Conservation (phyloP, 441 rosid species). For the Flueggea neowawraea region DNA sequence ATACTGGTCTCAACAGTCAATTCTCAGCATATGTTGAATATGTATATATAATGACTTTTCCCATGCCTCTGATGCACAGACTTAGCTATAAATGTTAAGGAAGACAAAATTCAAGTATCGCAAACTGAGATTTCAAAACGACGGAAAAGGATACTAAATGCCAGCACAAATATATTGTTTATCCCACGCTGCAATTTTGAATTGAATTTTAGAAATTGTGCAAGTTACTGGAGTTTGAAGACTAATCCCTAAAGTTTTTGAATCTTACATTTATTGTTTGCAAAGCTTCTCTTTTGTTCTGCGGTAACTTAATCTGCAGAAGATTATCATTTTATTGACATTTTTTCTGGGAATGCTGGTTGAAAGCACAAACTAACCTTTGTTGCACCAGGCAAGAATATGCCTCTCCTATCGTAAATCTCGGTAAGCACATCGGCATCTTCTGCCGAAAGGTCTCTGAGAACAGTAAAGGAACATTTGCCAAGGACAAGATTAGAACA, state of each 20-base stretch:
- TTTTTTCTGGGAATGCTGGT: no score
- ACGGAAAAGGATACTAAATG: constrained; percentile 61
- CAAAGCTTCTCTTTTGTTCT: constrained; percentile 58
- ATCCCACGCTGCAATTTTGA: constrained; percentile 61
- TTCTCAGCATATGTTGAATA: constrained; percentile 62
- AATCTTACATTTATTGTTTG: constrained; percentile 65
- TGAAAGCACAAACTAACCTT: constrained; percentile 35
- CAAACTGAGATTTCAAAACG: no score
- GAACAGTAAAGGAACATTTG: constrained; percentile 3
- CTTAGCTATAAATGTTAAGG: constrained; percentile 61
- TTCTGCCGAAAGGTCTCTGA: constrained; percentile 83
- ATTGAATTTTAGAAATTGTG: constrained; percentile 22
- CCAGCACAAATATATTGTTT: constrained; percentile 81
- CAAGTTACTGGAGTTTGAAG: constrained; percentile 7
- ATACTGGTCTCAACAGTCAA: constrained; percentile 43
- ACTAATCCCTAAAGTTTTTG: constrained; percentile 8
- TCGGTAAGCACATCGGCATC: constrained; percentile 81
- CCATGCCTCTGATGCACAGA: constrained; percentile 89
- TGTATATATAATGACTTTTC: constrained; percentile 82
- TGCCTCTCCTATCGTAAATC: constrained; percentile 62
- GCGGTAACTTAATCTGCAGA: constrained; percentile 46
- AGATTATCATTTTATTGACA: no score
- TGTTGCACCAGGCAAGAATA: constrained; percentile 63
- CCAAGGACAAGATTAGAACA: no score
- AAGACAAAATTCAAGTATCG: constrained; percentile 14